These are phyloP conservation scores for Phanerodontia chrysosporium DNA, from an alignment of 768 basidiomycete genomes.

Conservation along the genomic window DNA sequence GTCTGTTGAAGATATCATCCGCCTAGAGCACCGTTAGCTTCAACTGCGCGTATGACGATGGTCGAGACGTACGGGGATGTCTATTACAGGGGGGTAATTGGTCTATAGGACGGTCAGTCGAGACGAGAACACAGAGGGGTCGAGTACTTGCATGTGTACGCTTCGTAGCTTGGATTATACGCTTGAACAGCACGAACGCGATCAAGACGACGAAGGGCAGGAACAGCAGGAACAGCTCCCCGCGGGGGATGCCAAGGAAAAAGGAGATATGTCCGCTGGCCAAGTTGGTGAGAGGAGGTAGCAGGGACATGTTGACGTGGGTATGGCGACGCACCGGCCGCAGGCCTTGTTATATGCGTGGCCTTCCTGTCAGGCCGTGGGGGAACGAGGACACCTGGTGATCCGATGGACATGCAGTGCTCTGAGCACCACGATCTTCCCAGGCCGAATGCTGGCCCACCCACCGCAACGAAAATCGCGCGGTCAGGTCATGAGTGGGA, in stretches of 20 bases:
- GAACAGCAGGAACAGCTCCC: neutral
- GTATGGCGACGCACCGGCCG: neutral
- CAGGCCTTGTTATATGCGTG: neutral
- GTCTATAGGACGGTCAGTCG: neutral
- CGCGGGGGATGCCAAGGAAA: neutral
- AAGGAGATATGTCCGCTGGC: neutral
- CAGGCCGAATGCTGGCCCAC: neutral
- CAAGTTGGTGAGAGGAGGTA: neutral
- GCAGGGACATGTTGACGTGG: neutral
- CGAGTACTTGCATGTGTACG: neutral
- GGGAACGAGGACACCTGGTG: neutral
- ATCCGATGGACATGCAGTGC: neutral
- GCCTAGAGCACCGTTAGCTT: slow-evolving; percentile 5
- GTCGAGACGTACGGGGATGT: slow-evolving; percentile 11
- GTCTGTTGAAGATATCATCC: slow-evolving; percentile 27
- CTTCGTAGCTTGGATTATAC: neutral
- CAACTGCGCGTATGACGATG: neutral
- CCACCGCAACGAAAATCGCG: neutral
- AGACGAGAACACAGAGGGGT: neutral
- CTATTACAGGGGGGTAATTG: slow-evolving; percentile 13
- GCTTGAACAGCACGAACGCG: neutral
- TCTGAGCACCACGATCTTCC: neutral
- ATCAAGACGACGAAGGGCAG: neutral
- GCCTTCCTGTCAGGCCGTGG: neutral
- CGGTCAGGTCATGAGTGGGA: too few species aligned